Evolutionary conservation across 192 early-diverging fungal genomes (phyloP).

Genomic region (Kappamyces sp.): DNA sequence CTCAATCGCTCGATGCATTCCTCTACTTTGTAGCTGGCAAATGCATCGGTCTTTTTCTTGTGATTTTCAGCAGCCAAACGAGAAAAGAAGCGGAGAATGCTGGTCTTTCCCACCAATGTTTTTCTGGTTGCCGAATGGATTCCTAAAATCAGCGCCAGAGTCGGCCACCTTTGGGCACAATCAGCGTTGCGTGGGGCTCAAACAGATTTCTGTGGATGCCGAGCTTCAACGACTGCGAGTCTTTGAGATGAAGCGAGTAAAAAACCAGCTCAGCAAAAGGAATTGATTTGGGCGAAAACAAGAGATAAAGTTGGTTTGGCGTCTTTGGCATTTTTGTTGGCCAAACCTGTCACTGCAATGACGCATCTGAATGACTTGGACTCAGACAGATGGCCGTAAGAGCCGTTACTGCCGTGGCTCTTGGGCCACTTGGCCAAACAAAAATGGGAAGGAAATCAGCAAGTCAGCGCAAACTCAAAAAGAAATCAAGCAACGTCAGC

Average conservation of each 20-base stretch:
- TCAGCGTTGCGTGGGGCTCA: constrained; percentile 6
- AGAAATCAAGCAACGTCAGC: too few relatives aligned
- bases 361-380: background rate
- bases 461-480: too few relatives aligned
- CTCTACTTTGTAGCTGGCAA: too few relatives aligned
- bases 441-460: too few relatives aligned
- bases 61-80: background rate
- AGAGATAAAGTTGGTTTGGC: constrained; percentile 17
- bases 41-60: too few relatives aligned
- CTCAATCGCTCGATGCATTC: too few relatives aligned
- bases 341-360: too few relatives aligned
- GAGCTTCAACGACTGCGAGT: constrained; percentile 3
- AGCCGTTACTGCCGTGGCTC: background rate
- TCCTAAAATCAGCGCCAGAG: too few relatives aligned
- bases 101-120: constrained; percentile 17
- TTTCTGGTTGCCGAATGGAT: constrained; percentile 8
- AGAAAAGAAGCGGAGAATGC: constrained; percentile 24
- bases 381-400: background rate
- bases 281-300: constrained; percentile 19
- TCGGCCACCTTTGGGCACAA: constrained; percentile 14
- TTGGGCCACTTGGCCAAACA: too few relatives aligned
- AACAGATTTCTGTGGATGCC: constrained; percentile 18
- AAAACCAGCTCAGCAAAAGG: constrained; percentile 21
- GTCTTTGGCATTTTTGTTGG: constrained; percentile 6
- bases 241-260: background rate